phyloP scores from a whole-genome alignment of 441 rosid genomes.

The Cnidoscolus chayamansa region DNA sequence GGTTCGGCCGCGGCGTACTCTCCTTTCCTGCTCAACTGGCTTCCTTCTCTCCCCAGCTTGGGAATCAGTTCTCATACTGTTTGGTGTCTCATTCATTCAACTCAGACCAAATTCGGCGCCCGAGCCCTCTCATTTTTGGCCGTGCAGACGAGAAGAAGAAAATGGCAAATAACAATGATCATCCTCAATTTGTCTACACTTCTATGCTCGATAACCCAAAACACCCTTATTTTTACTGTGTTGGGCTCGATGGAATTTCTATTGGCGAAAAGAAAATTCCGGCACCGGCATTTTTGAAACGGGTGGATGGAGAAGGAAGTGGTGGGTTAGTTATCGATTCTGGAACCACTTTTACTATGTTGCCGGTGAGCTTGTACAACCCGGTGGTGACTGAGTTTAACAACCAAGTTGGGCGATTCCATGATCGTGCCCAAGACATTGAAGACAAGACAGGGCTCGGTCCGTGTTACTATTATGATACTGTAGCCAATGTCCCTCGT shows the following conservation, averaged over 20 bases:
- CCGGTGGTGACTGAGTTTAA: slow-evolving; percentile 64
- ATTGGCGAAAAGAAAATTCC: slow-evolving; percentile 64
- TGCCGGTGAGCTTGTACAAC: slow-evolving; percentile 60
- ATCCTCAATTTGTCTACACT: slow-evolving; percentile 47
- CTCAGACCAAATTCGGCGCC: slow-evolving; percentile 52
- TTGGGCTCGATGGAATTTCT: slow-evolving; percentile 76
- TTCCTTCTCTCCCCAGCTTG: slow-evolving; percentile 60
- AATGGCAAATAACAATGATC: slow-evolving; percentile 23
- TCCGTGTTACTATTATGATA: slow-evolving; percentile 67
- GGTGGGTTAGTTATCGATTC: slow-evolving; percentile 96
- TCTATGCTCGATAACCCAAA: slow-evolving; percentile 65
- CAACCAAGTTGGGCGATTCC: slow-evolving; percentile 46
- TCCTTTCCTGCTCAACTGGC: slow-evolving; percentile 82
- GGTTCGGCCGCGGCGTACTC: slow-evolving; percentile 78
- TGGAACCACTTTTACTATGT: slow-evolving; percentile 90
- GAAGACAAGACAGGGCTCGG: slow-evolving; percentile 71
- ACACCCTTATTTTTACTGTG: slow-evolving; percentile 75
- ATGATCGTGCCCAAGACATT: slow-evolving; percentile 52
- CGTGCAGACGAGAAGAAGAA: slow-evolving; percentile 51
- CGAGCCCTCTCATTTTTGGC: slow-evolving; percentile 91
- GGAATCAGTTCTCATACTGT: slow-evolving; percentile 82
- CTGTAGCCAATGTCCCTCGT: slow-evolving; percentile 42
- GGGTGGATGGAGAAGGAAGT: slow-evolving; percentile 54
- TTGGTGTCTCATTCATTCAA: slow-evolving; percentile 84
- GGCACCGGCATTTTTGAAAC: slow-evolving; percentile 53